A percentile compares a stretch with the other conserved stretches of the same genome.
Conservation (phyloP, 129 eudicot species). For the Flaveria bidentis region DNA sequence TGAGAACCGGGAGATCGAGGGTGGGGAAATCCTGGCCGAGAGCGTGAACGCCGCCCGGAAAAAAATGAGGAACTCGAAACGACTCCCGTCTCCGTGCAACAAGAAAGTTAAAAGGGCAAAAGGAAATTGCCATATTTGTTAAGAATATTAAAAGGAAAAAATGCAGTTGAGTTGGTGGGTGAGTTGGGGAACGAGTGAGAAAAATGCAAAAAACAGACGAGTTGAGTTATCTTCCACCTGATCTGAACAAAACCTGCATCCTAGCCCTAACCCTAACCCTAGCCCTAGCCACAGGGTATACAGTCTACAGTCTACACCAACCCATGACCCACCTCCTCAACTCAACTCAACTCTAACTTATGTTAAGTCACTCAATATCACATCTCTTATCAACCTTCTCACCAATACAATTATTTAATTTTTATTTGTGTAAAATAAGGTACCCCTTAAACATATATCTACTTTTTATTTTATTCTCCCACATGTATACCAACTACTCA, state of each 20-base stretch:
- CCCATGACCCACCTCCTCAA: slow-evolving; percentile 30
- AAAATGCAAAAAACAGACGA: neutral
- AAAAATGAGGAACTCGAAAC: too few relatives aligned
- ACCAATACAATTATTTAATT: neutral
- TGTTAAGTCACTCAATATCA: slow-evolving; percentile 15
- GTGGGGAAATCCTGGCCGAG: too few relatives aligned
- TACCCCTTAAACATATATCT: neutral
- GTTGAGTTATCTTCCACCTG: neutral
- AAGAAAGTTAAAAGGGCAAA: neutral
- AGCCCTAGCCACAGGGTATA: too few relatives aligned
- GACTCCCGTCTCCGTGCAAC: too few relatives aligned
- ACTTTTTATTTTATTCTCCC: neutral
- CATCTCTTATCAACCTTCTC: neutral
- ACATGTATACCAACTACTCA: neutral
- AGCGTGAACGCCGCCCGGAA: too few relatives aligned
- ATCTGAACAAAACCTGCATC: neutral
- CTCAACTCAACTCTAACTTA: neutral
- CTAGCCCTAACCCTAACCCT: neutral
- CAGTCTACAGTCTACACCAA: slow-evolving; percentile 19
- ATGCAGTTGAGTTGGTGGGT: neutral
- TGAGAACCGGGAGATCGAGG: too few relatives aligned
- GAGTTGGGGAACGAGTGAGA: too few relatives aligned
- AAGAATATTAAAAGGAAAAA: neutral
- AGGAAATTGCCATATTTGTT: slow-evolving; percentile 17
- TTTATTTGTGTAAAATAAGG: neutral